Conservation (phyloP, 345 rosid genomes). For the Rhizophora mangle region DNA sequence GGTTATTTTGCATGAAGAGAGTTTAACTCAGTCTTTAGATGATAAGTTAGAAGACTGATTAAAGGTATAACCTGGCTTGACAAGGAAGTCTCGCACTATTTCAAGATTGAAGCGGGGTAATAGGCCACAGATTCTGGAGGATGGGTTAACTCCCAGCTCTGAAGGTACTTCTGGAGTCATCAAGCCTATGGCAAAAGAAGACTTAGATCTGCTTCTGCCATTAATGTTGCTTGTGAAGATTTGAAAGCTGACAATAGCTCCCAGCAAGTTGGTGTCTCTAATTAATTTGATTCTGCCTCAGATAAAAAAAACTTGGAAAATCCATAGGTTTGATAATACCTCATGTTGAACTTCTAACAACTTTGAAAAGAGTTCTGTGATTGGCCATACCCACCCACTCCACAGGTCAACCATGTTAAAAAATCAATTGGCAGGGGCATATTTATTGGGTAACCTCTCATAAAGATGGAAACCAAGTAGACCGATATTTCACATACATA, state of each 20-base stretch:
- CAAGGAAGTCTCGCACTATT: slow-evolving; percentile 23
- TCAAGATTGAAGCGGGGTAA: slow-evolving; percentile 23
- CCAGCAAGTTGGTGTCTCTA: slow-evolving; percentile 6
- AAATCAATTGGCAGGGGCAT: slow-evolving; percentile 7
- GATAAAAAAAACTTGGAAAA: slow-evolving; percentile 2
- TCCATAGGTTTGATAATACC: slow-evolving; percentile 16
- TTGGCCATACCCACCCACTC: slow-evolving; percentile 9
- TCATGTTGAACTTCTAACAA: slow-evolving; percentile 14
- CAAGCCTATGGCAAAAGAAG: slow-evolving; percentile 13
- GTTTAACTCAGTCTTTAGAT: slow-evolving; percentile 21
- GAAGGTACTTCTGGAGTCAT: slow-evolving; percentile 9
- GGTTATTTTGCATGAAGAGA: slow-evolving; percentile 25
- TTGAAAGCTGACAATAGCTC: slow-evolving; percentile 23
- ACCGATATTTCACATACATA: slow-evolving; percentile 24
- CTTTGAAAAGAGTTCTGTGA: neutral
- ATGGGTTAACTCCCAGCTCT: slow-evolving; percentile 12
- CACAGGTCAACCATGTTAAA: slow-evolving; percentile 5
- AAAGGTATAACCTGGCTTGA: slow-evolving; percentile 35
- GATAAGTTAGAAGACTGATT: slow-evolving; percentile 41
- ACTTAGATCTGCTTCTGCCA: slow-evolving; percentile 16
- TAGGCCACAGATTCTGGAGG: slow-evolving; percentile 20
- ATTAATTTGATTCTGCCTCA: slow-evolving; percentile 17
- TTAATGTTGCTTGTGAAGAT: slow-evolving; percentile 18
- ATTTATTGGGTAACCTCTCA: neutral
- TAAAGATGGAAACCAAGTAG: slow-evolving; percentile 3